Base-by-base conservation (phyloP, 208 protist genomes). In the Dictyostelium gargantuum region DNA sequence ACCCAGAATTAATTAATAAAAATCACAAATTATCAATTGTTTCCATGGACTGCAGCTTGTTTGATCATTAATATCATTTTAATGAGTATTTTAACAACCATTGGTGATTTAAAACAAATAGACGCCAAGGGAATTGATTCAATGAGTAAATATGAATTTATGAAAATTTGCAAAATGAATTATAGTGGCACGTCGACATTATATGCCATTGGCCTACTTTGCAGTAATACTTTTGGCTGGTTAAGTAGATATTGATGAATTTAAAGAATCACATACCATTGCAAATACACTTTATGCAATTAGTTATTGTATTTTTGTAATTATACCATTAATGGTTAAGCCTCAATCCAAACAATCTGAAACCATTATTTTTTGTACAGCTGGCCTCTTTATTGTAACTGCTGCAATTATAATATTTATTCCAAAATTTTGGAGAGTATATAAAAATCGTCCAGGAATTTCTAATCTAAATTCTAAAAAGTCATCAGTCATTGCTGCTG, bases 11-110 rank as follows among this genome's bases (percentile, higher is more conserved):
- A 89, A 40, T 4, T 52, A 6, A 23, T 61, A 17, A 75, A 66
- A 35, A 79, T 89, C 10, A 89, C 82, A 26, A 89, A 89, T 58
- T 48, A 54, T 29, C 82, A 89, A 52, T 35, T 89, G 1, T 89
- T 63, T 32, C 82, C 82, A 50, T 89, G 23, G 10, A 46, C 79
- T 26, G 32, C 4, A 15, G 17, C 6, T 26, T 26, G 76, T 8
- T 38, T 79, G 1, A 1, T 29, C 0, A 46, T 79, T 15, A 89
- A 76, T n/a, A 21, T 89, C 9, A 5, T 79, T 17, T 58, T 89
- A 29, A 58, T 89, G 42, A n/a, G 8, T 21, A 13, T 89, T 2
- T 10, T 89, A 40, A 73, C 82, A 17, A n/a, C 15, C 5, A 8
- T 66, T 66, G 82, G 82, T 29, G 56, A 79, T 29, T 19, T 58